Evolutionary conservation across 441 rosid genomes (phyloP).

Genomic region (Lagerstroemia fauriei): DNA sequence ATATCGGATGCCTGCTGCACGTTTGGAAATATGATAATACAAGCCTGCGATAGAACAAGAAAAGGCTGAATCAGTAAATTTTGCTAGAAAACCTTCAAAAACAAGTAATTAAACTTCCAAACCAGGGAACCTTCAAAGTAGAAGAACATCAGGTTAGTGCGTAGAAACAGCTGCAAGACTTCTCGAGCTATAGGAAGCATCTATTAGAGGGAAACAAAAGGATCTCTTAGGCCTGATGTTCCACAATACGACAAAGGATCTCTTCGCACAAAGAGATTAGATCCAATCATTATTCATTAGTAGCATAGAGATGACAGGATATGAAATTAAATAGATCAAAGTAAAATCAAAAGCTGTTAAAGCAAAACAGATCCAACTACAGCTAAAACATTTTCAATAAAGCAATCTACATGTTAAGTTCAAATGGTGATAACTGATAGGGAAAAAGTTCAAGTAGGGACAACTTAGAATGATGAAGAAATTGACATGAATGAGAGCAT

Average conservation of each 20-base stretch:
- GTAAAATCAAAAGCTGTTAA: not conserved
- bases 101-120: conserved; percentile 15
- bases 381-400: not conserved
- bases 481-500: not conserved
- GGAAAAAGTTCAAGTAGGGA: not conserved
- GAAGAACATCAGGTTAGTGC: conserved; percentile 90
- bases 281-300: not conserved
- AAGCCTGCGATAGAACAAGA: conserved; percentile 49
- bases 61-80: conserved; percentile 15
- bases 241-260: not conserved
- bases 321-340: not conserved
- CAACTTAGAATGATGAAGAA: not conserved
- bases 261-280: no score
- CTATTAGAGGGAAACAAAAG: conserved; percentile 38
- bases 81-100: conserved; percentile 14
- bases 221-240: not conserved
- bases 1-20: conserved; percentile 77
- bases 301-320: not conserved
- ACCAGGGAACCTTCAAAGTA: conserved; percentile 79
- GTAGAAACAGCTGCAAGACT: conserved; percentile 70
- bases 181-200: conserved; percentile 77
- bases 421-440: no score
- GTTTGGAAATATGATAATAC: conserved; percentile 87
- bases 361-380: not conserved
- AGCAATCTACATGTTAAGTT: no score